Base-by-base conservation (phyloP, 2,329 filamentous ascomycete genomes). In the Microsporum canis region DNA sequence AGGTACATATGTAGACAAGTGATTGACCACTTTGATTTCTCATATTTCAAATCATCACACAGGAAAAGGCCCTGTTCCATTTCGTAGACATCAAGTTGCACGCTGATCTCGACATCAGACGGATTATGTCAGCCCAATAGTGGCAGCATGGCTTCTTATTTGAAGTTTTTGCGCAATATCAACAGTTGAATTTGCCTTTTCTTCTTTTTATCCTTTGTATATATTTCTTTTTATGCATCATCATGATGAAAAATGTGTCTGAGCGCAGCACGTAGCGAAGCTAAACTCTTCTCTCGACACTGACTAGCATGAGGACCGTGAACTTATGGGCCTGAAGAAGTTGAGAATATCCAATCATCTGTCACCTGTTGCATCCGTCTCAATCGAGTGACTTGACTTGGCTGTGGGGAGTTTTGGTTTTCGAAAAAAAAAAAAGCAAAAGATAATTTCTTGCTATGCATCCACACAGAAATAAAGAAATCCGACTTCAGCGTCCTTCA, bases 201-300 rank as follows among this genome's bases (percentile, higher is more conserved):
- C 23, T n/a, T 33, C 12, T n/a, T 10, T 53, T 34, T 33, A 53
- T 5, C n/a, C n/a, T 43, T 17, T 23, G 14, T 14, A 17, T n/a
- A 53, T 33, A 27, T 53, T 53, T 53, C 49, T 53, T 53, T 53
- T 33, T 53, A 53, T 53, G 49, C 31, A 33, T 34, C 49, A 53
- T 53, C 29, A 31, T 53, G 12, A 27, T 5, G 33, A 27, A 17
- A 53, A 14, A 33, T 7, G 14, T 34, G 49, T 53, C 49, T 53
- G 49, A 53, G 49, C 49, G 49, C 49, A 53, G 5, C 12, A 34
- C 14, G 29, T 53, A 34, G 49, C 43, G 43, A 47, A 47, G 17
- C 43, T 29, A 17, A 47, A 47, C 43, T 47, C 43, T 47, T 29
- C 43, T 29, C 29, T 53, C 3, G 23, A 33, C 49, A 53, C 33